Evolutionary conservation across 768 basidiomycete species (phyloP), one percentile per base, ranked within the genome.

Genomic region (Lyophyllum shimeji): DNA sequence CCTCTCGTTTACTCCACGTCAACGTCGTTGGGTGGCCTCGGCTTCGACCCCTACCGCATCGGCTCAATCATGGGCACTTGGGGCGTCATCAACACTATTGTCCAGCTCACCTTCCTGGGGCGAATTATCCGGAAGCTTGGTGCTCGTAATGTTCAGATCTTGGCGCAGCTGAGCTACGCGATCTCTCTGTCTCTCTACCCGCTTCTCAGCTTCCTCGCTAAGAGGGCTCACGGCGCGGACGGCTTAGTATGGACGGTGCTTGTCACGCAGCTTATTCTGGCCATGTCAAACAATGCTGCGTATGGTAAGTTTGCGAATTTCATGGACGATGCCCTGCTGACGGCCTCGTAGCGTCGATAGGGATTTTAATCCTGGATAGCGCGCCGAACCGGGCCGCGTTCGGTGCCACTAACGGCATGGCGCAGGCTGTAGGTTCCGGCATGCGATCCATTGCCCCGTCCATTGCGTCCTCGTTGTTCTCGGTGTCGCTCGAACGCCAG

Each of bases 11-110:
- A 72, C 53, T 84, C 87, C 11, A 90, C 87, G 0, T 82, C 89
- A 0, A 67, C 82, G 45, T 67, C 70, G 15, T 72, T 79, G 1
- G 89, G 89, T 21, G 89, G 89, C 1, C 78, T 90, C 4, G 87
- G 87, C 3, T 72, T 91, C 39, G 70, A 76, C 21, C 85, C 90
- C 0, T 77, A 80, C 40, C 63, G 67, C 5, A 91, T 91, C 34
- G 89, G 89, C 6, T 68, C 73, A 25, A 80, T 85, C 53, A 76
- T 86, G 57, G 76, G 80, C n/a, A 55, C 67, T 4, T 79, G 73
- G 56, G 85, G 85, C 0, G 60, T 84, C 23, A 54, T 76, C 49
- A 87, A 83, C 54, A 81, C 84, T 4, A 9, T 80, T 31, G 67
- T 84, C 59, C 85, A 87, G 63, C 61, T 82, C 17, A 68, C 77